These are phyloP conservation scores for Adiantum capillusveneris DNA, from an alignment of 75 land plant genomes.

Conservation along the genomic window DNA sequence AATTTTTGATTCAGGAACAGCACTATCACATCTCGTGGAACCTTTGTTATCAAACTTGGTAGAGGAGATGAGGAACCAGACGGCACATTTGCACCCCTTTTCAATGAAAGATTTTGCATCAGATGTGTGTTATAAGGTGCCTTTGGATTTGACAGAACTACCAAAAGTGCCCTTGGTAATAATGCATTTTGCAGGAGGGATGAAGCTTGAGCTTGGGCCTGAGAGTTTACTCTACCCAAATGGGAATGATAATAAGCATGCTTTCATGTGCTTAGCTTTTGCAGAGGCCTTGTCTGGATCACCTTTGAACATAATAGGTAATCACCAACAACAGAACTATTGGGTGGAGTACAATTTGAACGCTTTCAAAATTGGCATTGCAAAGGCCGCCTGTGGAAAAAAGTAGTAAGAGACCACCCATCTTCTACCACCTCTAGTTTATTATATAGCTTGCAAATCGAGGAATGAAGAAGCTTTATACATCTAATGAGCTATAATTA, in stretches of 20 bases:
- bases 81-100: not conserved
- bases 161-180: slow-evolving; percentile 8
- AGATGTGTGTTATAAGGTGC: not conserved
- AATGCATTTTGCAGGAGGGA: slow-evolving; percentile 11
- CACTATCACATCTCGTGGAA: slow-evolving; percentile 36
- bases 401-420: too few relatives aligned
- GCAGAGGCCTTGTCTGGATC: not conserved
- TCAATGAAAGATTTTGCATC: not conserved
- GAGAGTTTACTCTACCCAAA: not conserved
- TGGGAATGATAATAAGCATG: not conserved
- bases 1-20: slow-evolving; percentile 89
- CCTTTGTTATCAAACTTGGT: slow-evolving; percentile 45
- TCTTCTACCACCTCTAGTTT: too few relatives aligned
- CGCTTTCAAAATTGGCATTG: slow-evolving; percentile 56
- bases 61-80: slow-evolving; percentile 9
- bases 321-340: slow-evolving; percentile 84
- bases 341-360: slow-evolving; percentile 79
- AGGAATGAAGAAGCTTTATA: too few relatives aligned
- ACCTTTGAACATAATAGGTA: slow-evolving; percentile 46
- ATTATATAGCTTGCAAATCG: too few relatives aligned
- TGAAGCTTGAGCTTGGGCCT: slow-evolving; percentile 3
- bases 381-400: slow-evolving; percentile 35
- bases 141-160: not conserved
- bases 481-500: too few relatives aligned
- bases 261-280: slow-evolving; percentile 14